Percentiles rank a stretch among this genome's conserved stretches.
Conservation (phyloP, 2,329 filamentous ascomycete species). For the Ceratocystis huliohia region DNA sequence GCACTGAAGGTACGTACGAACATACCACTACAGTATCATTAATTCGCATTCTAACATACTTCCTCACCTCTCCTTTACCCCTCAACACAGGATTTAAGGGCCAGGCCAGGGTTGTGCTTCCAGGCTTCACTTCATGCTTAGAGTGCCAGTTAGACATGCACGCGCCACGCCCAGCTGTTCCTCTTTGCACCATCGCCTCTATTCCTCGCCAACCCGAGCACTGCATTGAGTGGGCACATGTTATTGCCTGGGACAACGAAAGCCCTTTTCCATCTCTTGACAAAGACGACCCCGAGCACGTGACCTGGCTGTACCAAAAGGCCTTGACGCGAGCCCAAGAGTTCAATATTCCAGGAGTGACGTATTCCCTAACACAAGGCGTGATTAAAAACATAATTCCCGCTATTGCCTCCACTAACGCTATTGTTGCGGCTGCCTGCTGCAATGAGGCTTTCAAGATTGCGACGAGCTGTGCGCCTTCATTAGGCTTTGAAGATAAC, state of each 20-base stretch:
- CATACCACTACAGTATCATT: not conserved
- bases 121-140: conserved; percentile 87
- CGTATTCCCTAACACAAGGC: conserved; percentile 89
- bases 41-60: not conserved
- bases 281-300: conserved; percentile 92
- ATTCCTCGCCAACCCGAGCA: conserved; percentile 96
- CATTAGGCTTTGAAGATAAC: conserved; percentile 65
- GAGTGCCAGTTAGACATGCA: conserved; percentile 99
- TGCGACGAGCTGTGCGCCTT: conserved; percentile 67
- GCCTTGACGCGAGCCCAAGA: conserved; percentile 69
- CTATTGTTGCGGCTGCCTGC: conserved; percentile 87
- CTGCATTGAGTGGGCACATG: conserved; percentile 97
- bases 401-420: conserved; percentile 94
- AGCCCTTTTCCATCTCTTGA: conserved; percentile 76
- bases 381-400: conserved; percentile 99
- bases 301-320: conserved; percentile 89
- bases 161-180: conserved; percentile 89
- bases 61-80: not conserved
- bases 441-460: conserved; percentile 98
- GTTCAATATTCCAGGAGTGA: conserved; percentile 84
- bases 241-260: conserved; percentile 90
- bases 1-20: conserved; percentile 60
- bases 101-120: conserved; percentile 82
- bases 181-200: conserved; percentile 88
- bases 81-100: conserved; percentile 74